Base-by-base conservation (phyloP, 83 land plant genomes). In the Thuja plicata region DNA sequence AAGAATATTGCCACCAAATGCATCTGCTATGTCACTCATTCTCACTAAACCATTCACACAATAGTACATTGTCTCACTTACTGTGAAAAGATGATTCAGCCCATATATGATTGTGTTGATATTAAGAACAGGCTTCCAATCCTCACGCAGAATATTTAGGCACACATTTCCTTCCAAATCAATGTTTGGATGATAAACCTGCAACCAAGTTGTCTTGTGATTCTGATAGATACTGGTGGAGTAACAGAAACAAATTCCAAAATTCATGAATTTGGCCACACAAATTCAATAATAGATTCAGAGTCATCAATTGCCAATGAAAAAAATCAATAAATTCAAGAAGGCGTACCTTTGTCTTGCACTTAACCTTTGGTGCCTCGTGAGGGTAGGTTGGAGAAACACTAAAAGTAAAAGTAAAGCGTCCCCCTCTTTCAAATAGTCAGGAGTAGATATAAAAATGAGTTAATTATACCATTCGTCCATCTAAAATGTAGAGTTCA, bases 301-400 rank as follows among this genome's bases (percentile, higher is more conserved):
- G 41, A 66, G 12, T 27, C 30, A 76, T 6, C 74, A 71, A 87
- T 16, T n/a, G 32, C 32, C 55, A 71, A 74, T 19, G 52, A 87
- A 77, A 35, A 5, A 24, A 21, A 24, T 62, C 70, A 12, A 86
- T 21, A 32, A 86, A 17, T 62, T 86, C 40, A 57, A 62, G 32
- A 34, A 11, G 0, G 37, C 71, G 27, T 91, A 96, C 98, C 95
- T 97, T 97, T 24, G 98, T 95, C 92, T 94, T 94, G 91, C 98
- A 97, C 87, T 97, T 95, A 86, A 97, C 98, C 86, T 95, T 97
- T 50, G 98, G 98, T 86, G 98, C 94, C 89, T 97, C 97, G 62
- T 97, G 97, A 38, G 98, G 98, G 87, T 97, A 97, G 57, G 96
- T 87, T 13, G 94, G 89, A 79, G 98, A 90, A 54, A 97, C 94